Evolutionary conservation across 768 basidiomycete genomes (phyloP).

Genomic region (Pisolithus microcarpus): DNA sequence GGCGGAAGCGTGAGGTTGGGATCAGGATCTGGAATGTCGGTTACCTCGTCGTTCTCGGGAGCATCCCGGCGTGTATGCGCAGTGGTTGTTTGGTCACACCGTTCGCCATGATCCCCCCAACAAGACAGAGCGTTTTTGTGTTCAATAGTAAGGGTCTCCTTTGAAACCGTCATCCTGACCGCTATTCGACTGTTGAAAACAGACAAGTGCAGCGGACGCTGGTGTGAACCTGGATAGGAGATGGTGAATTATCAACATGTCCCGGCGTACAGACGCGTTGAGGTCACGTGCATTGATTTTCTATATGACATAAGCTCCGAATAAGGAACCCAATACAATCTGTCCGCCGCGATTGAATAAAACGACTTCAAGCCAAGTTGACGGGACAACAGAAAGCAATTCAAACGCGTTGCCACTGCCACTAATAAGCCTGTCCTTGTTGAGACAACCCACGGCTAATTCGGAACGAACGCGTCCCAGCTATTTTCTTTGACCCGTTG

Average conservation of each 20-base stretch:
- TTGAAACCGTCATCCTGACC: no score
- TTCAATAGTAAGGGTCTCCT: no score
- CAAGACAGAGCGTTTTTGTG: background rate
- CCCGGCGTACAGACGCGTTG: slow-evolving; percentile 14
- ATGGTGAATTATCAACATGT: slow-evolving; percentile 1
- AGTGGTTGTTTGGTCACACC: background rate
- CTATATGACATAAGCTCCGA: background rate
- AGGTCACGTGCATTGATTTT: slow-evolving; percentile 27
- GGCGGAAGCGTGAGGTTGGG: background rate
- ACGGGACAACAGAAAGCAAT: no score
- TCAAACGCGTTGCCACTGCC: no score
- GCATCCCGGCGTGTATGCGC: no score
- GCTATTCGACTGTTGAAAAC: no score
- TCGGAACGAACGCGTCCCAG: background rate
- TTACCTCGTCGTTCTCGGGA: background rate
- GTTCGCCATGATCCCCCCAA: background rate
- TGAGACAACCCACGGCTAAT: no score
- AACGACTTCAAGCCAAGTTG: no score
- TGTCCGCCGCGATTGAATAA: no score
- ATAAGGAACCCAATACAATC: background rate
- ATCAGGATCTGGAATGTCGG: background rate
- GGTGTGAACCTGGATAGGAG: background rate
- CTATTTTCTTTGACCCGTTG: background rate
- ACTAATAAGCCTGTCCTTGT: no score
- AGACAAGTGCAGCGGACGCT: background rate